Base-by-base conservation (phyloP, 371 early-diverging fungal species). In the Mycotypha africana region DNA sequence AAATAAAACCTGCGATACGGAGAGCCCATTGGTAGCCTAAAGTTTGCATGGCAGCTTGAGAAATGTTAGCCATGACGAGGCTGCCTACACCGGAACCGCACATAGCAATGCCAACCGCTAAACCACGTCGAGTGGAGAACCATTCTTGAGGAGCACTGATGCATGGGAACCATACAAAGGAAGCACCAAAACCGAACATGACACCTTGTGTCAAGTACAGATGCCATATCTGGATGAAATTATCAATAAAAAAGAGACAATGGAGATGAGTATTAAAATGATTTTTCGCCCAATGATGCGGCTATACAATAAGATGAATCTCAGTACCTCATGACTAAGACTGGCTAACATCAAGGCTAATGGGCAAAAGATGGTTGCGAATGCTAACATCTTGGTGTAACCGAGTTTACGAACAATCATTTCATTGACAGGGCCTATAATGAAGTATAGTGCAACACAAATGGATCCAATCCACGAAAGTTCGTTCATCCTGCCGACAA, bases 51-150 rank as follows among this genome's bases (percentile, higher is more conserved):
- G 78, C 51, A 2, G 75, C 69, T 10, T 76, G 76, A 1, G 70
- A 66, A 10, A 74, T 63, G 40, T 79, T 78, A 12, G 81, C 67
- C 17, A 84, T 41, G 26, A 65, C 51, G 23, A 88, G 53, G 22
- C 85, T 86, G 25, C 88, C 88, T 17, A 85, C 52, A 38, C 82
- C 81, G 1, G 78, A 75, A 5, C 91, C 60, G 5, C 84, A 66
- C 49, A 84, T 72, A 15, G 82, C 80, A 8, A 85, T 47, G 3
- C 89, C 90, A 11, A 82, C 79, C 1, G 88, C 89, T 24, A 88
- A 53, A 4, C 85, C 85, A 19, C 88, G 71, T 28, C 67, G 42
- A 40, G 73, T 75, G 33, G 57, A 44, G 50, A 88, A 91, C 84
- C 85, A 90, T 38, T 89, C 82, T n/a, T 79, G 66, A 0, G 84